These are phyloP conservation scores for Silene coronaria DNA, from an alignment of 179 eudicot genomes.

Conservation along the genomic window DNA sequence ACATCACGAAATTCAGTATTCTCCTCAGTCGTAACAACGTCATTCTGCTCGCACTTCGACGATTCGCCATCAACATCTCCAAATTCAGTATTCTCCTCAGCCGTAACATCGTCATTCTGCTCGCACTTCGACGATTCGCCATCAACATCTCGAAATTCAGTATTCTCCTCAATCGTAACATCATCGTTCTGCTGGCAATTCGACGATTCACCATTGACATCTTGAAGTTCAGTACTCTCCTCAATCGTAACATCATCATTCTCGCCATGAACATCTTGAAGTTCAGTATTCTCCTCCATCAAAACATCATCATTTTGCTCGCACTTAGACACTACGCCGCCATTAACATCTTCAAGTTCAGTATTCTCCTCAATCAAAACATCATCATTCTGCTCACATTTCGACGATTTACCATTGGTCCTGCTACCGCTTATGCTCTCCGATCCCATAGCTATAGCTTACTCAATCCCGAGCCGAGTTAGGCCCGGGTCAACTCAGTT, in stretches of 20 bases:
- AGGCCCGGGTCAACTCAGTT: conserved; percentile 37
- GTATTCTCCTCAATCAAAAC: not conserved
- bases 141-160: not conserved
- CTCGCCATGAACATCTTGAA: not conserved
- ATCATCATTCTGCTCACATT: conserved; percentile 14
- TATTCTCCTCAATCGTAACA: not conserved
- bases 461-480: conserved; percentile 25
- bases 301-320: not conserved
- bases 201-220: not conserved
- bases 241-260: not conserved
- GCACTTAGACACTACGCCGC: not conserved
- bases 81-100: not conserved
- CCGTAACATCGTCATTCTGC: not conserved
- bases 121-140: not conserved
- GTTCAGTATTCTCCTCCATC: too few relatives aligned
- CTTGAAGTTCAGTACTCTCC: not conserved
- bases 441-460: conserved; percentile 20
- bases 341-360: not conserved
- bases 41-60: not conserved
- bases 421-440: conserved; percentile 8
- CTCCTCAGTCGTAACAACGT: not conserved
- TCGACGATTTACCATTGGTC: not conserved
- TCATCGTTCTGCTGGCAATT: not conserved
- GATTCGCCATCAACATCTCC: not conserved
- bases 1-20: not conserved